Evolutionary conservation across 164 flowering plant species (phyloP).

Genomic region (Kalanchoe fedtschenkoi): DNA sequence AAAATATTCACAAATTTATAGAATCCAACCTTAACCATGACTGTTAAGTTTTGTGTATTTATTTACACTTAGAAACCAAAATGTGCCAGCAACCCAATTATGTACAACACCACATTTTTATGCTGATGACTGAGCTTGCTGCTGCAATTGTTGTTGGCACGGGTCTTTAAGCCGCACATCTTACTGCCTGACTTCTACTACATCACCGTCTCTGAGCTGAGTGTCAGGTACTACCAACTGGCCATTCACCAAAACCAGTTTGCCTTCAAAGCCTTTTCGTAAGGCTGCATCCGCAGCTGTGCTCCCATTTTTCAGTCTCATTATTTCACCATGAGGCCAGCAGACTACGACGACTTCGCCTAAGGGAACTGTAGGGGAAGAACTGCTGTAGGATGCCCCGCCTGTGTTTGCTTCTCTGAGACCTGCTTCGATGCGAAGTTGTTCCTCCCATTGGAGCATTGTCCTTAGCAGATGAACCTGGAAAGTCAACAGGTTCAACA

Average conservation of each 20-base stretch:
- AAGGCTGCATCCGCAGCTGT: conserved; percentile 94
- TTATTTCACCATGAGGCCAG: conserved; percentile 80
- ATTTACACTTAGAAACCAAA: no score
- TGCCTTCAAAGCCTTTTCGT: conserved; percentile 69
- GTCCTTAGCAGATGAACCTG: conserved; percentile 73
- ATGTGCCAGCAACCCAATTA: no score
- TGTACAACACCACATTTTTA: no score
- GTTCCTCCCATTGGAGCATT: conserved; percentile 96
- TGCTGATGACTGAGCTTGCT: neutral
- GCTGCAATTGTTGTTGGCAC: neutral
- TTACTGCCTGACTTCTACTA: conserved; percentile 64
- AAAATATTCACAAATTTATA: no score
- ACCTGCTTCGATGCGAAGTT: conserved; percentile 51
- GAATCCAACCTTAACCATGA: no score
- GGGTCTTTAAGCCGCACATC: neutral
- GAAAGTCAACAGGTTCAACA: neutral
- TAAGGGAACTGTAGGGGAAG: conserved; percentile 20
- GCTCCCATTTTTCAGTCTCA: conserved; percentile 74
- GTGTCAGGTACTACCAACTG: conserved; percentile 59
- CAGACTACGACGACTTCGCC: conserved; percentile 78
- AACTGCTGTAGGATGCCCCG: neutral
- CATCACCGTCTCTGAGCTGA: conserved; percentile 82
- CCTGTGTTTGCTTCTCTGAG: conserved; percentile 15
- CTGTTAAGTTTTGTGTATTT: no score
- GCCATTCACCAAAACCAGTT: conserved; percentile 69